Evolutionary conservation across 805 yeast genomes (phyloP), one percentile per base, ranked within the genome.

Genomic region (Tetrapisispora fleetii): DNA sequence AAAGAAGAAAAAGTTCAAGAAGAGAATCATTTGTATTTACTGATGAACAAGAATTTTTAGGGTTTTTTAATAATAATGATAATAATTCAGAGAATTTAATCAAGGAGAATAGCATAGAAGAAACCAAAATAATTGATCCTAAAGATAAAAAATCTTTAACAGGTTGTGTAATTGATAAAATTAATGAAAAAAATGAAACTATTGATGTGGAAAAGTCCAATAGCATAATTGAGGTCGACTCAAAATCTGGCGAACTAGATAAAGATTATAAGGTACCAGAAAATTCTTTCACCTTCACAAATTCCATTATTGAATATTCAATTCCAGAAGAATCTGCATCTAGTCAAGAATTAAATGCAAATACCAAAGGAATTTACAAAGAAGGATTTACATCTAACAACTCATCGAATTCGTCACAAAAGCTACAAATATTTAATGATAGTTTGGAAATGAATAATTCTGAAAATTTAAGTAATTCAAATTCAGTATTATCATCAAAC

Each of bases 11-110:
- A 50, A 66, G 69, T 48, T 61, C 68, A 5, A 60, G 75, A 54
- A 65, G 75, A 52, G 71, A 70, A 48, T 70, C 74, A 1, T 63
- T 70, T 42, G 67, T 67, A 52, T 55, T 67, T 22, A 36, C 38
- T 21, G 21, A 30, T 42, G 38, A 42, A 17, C 24, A 42, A 35
- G 45, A 42, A 42, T 33, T 42, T 42, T 33, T 28, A 33, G 2
- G 11, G 1, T 21, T 3, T 17, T 8, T 13, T 8, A 30, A 32
- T 42, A 19, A 37, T 44, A 22, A 22, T 17, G 11, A 28, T 19
- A 42, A 19, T 19, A 19, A 33, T 5, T 37, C 3, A 21, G 18
- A 33, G 3, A 42, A 13, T 17, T n/a, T 16, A 28, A 18, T 28
- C 7, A 28, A 17, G 7, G 19, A 28, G n/a, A 16, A 41, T n/a